Conservation (phyloP, 2,329 filamentous ascomycete species). For the Alternaria novae-zelandiae region DNA sequence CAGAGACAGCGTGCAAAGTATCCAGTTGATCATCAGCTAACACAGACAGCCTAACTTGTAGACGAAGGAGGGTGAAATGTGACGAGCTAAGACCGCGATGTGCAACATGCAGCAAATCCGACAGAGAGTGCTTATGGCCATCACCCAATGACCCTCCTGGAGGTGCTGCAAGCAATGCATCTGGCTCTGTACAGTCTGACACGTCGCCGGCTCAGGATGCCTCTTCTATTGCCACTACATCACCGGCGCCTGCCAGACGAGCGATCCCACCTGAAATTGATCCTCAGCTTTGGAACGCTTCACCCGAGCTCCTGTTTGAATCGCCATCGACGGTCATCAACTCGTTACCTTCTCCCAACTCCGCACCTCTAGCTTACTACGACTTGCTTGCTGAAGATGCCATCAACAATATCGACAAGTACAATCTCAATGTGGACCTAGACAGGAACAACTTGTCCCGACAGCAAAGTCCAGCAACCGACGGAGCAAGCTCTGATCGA, state of each 20-base stretch:
- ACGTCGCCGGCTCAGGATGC: conserved; percentile 23
- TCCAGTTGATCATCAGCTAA: conserved; percentile 11
- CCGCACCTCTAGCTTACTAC: conserved; percentile 58
- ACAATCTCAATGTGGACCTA: conserved; percentile 41
- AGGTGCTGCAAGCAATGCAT: conserved; percentile 10
- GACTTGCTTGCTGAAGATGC: conserved; percentile 56
- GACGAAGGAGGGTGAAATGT: conserved; percentile 59
- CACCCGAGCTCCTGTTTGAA: conserved; percentile 42
- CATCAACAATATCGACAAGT: conserved; percentile 44
- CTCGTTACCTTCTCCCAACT: conserved; percentile 50
- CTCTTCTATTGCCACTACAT: conserved; percentile 13
- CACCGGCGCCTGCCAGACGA: conserved; percentile 23
- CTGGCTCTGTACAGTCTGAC: conserved; percentile 14
- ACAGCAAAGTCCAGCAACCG: conserved; percentile 31
- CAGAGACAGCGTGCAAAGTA: background rate
- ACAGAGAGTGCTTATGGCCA: conserved; percentile 52
- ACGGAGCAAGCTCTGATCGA: conserved; percentile 21
- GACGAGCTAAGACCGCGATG: conserved; percentile 56
- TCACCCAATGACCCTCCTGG: conserved; percentile 15
- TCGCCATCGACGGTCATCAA: conserved; percentile 37
- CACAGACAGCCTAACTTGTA: conserved; percentile 50
- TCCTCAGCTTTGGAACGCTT: conserved; percentile 27
- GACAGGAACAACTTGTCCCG: conserved; percentile 33
- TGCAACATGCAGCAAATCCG: conserved; percentile 53
- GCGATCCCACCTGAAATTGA: conserved; percentile 28